phyloP scores from a whole-genome alignment of 257 asterid species.

The Scutellaria galericulata region DNA sequence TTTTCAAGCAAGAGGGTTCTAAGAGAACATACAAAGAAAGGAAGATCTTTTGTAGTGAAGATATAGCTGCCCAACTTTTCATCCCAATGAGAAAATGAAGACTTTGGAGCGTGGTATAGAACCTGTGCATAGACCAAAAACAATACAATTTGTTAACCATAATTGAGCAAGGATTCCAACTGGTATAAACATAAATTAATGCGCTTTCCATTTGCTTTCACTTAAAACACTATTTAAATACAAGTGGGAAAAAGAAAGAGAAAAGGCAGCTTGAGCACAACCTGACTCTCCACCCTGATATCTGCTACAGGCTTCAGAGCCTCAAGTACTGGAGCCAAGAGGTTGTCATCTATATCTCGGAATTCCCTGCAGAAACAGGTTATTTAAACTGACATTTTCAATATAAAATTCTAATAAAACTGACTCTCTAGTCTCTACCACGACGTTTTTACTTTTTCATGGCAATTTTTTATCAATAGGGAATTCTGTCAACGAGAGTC shows the following conservation, averaged over 20 bases:
- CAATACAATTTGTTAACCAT: slow-evolving; percentile 9
- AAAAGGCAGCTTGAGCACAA: slow-evolving; percentile 30
- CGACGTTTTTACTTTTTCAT: neutral
- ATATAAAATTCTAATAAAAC: neutral
- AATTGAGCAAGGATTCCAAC: slow-evolving; percentile 21
- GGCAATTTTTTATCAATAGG: neutral
- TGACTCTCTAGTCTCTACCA: slow-evolving; percentile 25
- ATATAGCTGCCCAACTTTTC: slow-evolving; percentile 62
- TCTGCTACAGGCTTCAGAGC: slow-evolving; percentile 82
- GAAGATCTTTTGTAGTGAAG: slow-evolving; percentile 85
- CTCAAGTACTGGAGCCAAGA: slow-evolving; percentile 73
- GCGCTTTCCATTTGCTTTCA: neutral
- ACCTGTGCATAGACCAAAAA: slow-evolving; percentile 57
- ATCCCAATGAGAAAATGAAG: slow-evolving; percentile 85
- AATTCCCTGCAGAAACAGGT: slow-evolving; percentile 69
- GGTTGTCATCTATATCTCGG: slow-evolving; percentile 68
- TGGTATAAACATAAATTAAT: slow-evolving; percentile 8
- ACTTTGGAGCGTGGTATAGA: slow-evolving; percentile 92
- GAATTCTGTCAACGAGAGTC: neutral
- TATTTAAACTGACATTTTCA: neutral
- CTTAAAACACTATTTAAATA: slow-evolving; percentile 4
- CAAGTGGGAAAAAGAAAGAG: neutral
- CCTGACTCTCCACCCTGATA: slow-evolving; percentile 94
- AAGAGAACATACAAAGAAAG: slow-evolving; percentile 81
- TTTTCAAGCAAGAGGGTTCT: slow-evolving; percentile 27